Percentiles rank a stretch among this genome's conserved stretches.
Evolutionary conservation across 805 yeast genomes (phyloP).

Genomic region (Teunomyces atbi): DNA sequence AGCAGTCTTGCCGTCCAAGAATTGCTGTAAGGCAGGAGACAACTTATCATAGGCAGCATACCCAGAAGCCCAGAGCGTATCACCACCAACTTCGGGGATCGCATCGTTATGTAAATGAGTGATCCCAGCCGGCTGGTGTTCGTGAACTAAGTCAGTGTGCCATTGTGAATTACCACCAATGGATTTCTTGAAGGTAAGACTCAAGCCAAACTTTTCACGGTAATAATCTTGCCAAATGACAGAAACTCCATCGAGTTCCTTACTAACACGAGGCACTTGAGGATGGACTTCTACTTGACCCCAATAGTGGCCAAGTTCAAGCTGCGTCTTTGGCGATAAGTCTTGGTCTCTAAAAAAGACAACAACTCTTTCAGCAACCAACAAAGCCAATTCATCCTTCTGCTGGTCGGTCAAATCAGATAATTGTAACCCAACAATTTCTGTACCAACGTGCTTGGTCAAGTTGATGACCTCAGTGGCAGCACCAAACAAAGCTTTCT

Average conservation of each 20-base stretch:
- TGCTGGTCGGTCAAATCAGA: slow-evolving; percentile 26
- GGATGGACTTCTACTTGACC: slow-evolving; percentile 29
- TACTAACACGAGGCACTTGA: slow-evolving; percentile 29
- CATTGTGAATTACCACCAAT: slow-evolving; percentile 26
- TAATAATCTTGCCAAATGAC: slow-evolving; percentile 33
- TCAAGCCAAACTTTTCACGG: slow-evolving; percentile 22
- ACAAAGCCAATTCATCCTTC: slow-evolving; percentile 30
- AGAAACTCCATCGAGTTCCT: slow-evolving; percentile 28
- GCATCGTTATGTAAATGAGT: slow-evolving; percentile 39
- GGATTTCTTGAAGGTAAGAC: slow-evolving; percentile 27
- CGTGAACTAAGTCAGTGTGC: slow-evolving; percentile 40
- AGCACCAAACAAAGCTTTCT: slow-evolving; percentile 30
- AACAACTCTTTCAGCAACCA: slow-evolving; percentile 30
- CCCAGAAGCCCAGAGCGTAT: slow-evolving; percentile 56
- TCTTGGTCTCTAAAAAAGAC: slow-evolving; percentile 32
- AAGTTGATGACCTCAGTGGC: slow-evolving; percentile 28
- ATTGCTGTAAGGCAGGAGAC: slow-evolving; percentile 48
- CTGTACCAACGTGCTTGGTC: slow-evolving; percentile 32
- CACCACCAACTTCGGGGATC: slow-evolving; percentile 48
- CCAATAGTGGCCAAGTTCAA: slow-evolving; percentile 30
- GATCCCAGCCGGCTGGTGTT: slow-evolving; percentile 35
- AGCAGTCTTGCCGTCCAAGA: slow-evolving; percentile 53
- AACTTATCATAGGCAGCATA: slow-evolving; percentile 57
- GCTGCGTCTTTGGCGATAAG: slow-evolving; percentile 28
- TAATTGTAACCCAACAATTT: slow-evolving; percentile 30